phyloP scores from a whole-genome alignment of 148 eudicot genomes.

The Gaultheria prostrata region DNA sequence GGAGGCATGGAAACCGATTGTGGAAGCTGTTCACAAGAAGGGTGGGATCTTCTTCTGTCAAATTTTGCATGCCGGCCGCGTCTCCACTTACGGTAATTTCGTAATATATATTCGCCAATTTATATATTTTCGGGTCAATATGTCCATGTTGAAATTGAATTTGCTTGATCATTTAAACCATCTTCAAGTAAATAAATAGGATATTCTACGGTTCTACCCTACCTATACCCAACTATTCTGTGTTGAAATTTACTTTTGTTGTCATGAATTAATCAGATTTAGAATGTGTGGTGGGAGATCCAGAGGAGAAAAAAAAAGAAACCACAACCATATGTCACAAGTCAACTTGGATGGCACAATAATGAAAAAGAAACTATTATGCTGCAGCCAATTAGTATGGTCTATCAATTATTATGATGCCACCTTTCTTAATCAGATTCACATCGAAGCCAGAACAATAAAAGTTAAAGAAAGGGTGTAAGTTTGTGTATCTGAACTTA shows the following conservation, averaged over 20 bases:
- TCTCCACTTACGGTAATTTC: no score
- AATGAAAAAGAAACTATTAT: no score
- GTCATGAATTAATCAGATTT: neutral
- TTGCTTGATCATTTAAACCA: neutral
- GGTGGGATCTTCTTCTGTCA: slow-evolving; percentile 37
- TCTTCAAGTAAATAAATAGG: neutral
- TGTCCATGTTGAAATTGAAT: neutral
- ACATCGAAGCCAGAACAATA: neutral
- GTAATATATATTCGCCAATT: no score
- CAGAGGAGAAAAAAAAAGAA: neutral
- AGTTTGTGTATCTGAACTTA: neutral
- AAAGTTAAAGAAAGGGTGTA: neutral
- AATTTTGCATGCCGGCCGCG: no score
- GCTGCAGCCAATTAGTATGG: no score
- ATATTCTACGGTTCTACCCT: no score
- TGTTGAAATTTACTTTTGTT: neutral
- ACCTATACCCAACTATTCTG: neutral
- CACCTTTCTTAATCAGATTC: neutral
- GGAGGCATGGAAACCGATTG: slow-evolving; percentile 43
- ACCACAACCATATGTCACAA: neutral
- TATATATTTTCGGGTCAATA: neutral
- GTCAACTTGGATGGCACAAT: neutral
- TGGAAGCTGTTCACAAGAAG: slow-evolving; percentile 36
- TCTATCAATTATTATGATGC: no score
- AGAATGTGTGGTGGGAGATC: neutral